A percentile compares a stretch with the other conserved stretches of the same genome.
Evolutionary conservation across 2,329 filamentous ascomycete species (phyloP).

Genomic region (Colletotrichum orbiculare): DNA sequence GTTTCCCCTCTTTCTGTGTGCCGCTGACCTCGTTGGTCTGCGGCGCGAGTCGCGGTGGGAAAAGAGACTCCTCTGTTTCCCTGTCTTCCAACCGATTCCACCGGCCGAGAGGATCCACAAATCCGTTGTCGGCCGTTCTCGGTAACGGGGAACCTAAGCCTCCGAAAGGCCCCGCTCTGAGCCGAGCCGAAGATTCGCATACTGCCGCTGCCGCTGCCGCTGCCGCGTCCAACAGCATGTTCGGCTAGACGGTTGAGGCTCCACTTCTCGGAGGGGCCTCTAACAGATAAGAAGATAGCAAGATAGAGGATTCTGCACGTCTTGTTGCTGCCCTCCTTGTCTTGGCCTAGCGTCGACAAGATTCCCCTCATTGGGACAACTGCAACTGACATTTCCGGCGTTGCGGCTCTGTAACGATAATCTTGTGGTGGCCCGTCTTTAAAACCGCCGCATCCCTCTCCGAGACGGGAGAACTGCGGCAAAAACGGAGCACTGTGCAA

Average conservation of each 20-base stretch:
- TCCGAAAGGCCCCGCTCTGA: neutral
- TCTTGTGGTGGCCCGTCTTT: constrained; percentile 8
- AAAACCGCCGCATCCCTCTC: constrained; percentile 11
- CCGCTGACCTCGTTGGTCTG: too few relatives aligned
- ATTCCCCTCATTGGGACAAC: neutral
- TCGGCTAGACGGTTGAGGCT: too few relatives aligned
- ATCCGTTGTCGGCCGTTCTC: constrained; percentile 24
- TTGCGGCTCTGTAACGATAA: constrained; percentile 13
- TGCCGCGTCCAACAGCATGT: neutral
- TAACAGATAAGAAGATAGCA: constrained; percentile 12
- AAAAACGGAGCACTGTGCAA: constrained; percentile 27
- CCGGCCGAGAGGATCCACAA: constrained; percentile 11
- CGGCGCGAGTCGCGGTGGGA: too few relatives aligned
- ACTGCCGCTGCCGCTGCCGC: constrained; percentile 1
- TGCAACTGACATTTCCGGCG: constrained; percentile 19
- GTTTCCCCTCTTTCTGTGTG: neutral
- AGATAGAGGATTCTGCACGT: constrained; percentile 28
- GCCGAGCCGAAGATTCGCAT: too few relatives aligned
- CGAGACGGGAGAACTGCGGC: constrained; percentile 33
- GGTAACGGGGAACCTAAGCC: constrained; percentile 4
- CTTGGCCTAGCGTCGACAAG: constrained; percentile 21
- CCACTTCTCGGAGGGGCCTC: neutral
- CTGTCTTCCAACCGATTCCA: constrained; percentile 1
- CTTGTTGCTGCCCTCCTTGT: constrained; percentile 25
- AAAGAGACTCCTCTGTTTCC: neutral